Conservation (phyloP, 805 yeast genomes). For the Sungouiozyma intestinalis region DNA sequence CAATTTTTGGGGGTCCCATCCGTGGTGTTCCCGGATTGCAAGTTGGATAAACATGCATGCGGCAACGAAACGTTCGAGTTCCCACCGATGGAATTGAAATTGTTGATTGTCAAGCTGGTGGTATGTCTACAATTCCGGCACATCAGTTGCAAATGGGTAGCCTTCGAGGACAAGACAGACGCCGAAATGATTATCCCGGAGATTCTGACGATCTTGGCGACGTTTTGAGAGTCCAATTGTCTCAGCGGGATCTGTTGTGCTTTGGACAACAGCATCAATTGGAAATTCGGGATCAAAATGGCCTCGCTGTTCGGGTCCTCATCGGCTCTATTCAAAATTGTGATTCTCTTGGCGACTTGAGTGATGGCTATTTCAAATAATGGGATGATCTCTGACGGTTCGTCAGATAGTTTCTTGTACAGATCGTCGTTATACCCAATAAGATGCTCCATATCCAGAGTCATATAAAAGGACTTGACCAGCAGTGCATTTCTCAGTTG, state of each 20-base stretch:
- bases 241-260: constrained; percentile 67
- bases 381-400: constrained; percentile 82
- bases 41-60: constrained; percentile 25
- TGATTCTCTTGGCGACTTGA: constrained; percentile 69
- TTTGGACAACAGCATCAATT: constrained; percentile 63
- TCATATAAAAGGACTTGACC: constrained; percentile 59
- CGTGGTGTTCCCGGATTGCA: constrained; percentile 7
- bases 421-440: constrained; percentile 83
- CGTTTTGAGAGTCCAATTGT: constrained; percentile 75
- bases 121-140: constrained; percentile 85
- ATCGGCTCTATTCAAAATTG: constrained; percentile 29
- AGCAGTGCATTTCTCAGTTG: constrained; percentile 81
- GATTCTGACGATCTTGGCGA: constrained; percentile 79
- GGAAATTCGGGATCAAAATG: constrained; percentile 58
- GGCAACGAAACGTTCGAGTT: constrained; percentile 22
- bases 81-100: constrained; percentile 27
- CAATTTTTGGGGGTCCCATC: constrained; percentile 35
- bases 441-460: constrained; percentile 73
- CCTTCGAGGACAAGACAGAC: constrained; percentile 78
- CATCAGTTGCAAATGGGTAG: constrained; percentile 71
- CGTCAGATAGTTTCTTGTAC: constrained; percentile 72
- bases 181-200: constrained; percentile 92
- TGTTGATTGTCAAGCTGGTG: constrained; percentile 39
- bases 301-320: constrained; percentile 3
- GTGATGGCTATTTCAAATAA: constrained; percentile 74